A percentile compares a stretch with the other conserved stretches of the same genome.
phyloP scores from a whole-genome alignment of 1,284 basidiomycete genomes.

The Cryptococcus maquisensis region DNA sequence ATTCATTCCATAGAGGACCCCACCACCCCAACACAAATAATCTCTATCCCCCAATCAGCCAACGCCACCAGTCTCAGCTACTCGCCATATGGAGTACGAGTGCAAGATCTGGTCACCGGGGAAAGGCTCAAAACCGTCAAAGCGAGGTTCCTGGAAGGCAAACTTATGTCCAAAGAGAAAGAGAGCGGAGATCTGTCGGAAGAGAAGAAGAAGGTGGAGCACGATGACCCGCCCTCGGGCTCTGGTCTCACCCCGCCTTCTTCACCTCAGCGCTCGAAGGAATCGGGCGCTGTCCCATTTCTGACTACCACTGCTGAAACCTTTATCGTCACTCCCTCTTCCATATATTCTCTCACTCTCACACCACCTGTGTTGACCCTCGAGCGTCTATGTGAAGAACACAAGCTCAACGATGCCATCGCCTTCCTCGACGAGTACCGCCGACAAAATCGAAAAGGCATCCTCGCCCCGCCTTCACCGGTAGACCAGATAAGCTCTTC shows the following conservation, averaged over 20 bases:
- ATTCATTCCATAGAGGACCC: conserved; percentile 76
- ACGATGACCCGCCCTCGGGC: conserved; percentile 37
- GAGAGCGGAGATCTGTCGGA: background rate
- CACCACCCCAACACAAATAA: conserved; percentile 61
- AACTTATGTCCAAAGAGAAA: conserved; percentile 11
- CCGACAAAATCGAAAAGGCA: conserved; percentile 25
- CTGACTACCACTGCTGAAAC: conserved; percentile 43
- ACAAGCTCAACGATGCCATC: conserved; percentile 46
- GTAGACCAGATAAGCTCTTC: conserved; percentile 30
- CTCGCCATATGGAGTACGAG: conserved; percentile 45
- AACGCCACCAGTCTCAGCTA: conserved; percentile 35
- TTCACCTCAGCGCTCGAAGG: conserved; percentile 21
- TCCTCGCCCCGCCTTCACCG: conserved; percentile 2
- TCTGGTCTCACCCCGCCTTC: conserved; percentile 43
- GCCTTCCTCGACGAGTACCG: conserved; percentile 44
- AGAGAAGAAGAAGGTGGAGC: background rate
- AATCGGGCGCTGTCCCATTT: conserved; percentile 19
- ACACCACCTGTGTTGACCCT: conserved; percentile 40
- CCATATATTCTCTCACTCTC: conserved; percentile 44
- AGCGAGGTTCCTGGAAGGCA: conserved; percentile 30
- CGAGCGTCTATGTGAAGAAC: conserved; percentile 42
- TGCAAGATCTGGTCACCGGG: conserved; percentile 41
- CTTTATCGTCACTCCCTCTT: conserved; percentile 45
- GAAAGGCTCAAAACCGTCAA: conserved; percentile 32
- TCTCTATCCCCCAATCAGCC: conserved; percentile 55